Conservation (phyloP, 176 grass and related monocot genomes). For the barley (Hordeum vulgare) region DNA sequence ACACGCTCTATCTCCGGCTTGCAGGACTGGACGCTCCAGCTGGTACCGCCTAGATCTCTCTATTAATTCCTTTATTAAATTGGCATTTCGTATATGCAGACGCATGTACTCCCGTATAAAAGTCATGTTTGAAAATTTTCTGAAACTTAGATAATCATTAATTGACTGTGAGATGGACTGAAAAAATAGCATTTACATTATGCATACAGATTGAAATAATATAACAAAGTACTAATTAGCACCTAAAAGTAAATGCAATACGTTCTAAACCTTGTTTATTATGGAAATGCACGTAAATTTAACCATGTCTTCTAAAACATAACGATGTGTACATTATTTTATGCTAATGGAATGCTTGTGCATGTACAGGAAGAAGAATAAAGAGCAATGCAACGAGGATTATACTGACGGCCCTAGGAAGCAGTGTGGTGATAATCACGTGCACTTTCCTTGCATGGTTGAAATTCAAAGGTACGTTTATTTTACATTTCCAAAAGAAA, state of each 20-base stretch:
- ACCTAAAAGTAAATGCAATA: too few relatives aligned
- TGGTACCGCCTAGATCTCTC: neutral
- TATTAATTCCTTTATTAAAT: neutral
- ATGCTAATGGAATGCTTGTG: neutral
- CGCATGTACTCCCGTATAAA: too few relatives aligned
- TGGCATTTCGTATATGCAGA: too few relatives aligned
- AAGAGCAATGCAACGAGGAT: neutral
- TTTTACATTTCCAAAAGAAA: neutral
- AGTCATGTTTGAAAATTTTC: too few relatives aligned
- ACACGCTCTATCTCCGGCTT: constrained; percentile 39
- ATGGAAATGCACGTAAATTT: too few relatives aligned
- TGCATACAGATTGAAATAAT: too few relatives aligned
- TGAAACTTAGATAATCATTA: too few relatives aligned
- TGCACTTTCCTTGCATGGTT: neutral
- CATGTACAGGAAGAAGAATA: neutral
- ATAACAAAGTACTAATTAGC: too few relatives aligned
- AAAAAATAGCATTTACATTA: too few relatives aligned
- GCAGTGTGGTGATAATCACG: neutral
- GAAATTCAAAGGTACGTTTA: neutral
- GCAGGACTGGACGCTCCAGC: neutral
- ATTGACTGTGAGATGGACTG: too few relatives aligned
- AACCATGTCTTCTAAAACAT: too few relatives aligned
- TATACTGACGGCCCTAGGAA: neutral
- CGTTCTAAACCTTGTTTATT: too few relatives aligned
- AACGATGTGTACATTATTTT: neutral